Base-by-base conservation (phyloP, 1,139 yeast genomes). In the Geotrichum candidum region DNA sequence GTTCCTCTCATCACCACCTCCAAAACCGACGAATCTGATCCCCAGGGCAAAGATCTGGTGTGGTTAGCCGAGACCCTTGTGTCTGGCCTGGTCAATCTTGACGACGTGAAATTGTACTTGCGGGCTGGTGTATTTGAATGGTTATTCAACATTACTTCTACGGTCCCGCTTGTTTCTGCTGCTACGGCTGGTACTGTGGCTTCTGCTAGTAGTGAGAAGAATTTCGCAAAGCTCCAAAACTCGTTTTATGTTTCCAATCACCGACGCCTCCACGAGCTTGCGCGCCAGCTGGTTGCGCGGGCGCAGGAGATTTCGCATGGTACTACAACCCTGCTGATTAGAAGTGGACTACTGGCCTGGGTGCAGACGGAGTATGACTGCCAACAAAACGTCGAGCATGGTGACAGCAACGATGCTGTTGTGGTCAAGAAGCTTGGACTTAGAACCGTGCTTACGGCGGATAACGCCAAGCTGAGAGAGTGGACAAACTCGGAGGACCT, bases 41-140 rank as follows among this genome's bases (percentile, higher is more conserved):
- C 58, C 29, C 63, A 83, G 68, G 82, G 83, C 66, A 81, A 80
- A 59, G 88, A 88, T 66, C 67, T 87, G 3, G 71, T 78, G 0
- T 90, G 96, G 96, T 74, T 88, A n/a, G 71, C 89, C 57, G 80
- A 78, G 18, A 74, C 76, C 7, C 69, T 90, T 35, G 73, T 76
- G 2, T 65, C 71, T 29, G 85, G 88, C 2, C 70, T 83, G 1
- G 78, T 78, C 10, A 76, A 79, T 6, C 68, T 73, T 3, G 71
- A 72, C 5, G 95, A 89, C 70, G 77, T 88, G 58, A 74, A 79
- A 46, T 70, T 85, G 5, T 72, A 87, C 60, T 77, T 80, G 65
- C 77, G 75, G 60, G 80, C 77, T 57, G 85, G 85, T 2, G 80
- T 86, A 1, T 73, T 89, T 63, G 97, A 90, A 68, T 85, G 90